Conservation (phyloP, 176 grass and related monocot species). For the Cenchrus purpureus region DNA sequence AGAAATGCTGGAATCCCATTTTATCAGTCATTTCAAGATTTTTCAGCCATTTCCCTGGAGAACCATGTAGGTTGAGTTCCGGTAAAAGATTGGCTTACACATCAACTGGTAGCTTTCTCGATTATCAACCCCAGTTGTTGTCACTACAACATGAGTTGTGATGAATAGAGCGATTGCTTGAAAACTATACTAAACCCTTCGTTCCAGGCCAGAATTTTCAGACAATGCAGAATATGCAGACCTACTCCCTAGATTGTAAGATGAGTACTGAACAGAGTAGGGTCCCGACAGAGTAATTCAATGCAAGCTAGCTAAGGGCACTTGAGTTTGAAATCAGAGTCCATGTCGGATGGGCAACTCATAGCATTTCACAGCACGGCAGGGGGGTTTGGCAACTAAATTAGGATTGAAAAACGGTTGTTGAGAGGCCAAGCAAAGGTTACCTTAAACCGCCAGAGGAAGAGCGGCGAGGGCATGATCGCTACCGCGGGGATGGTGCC, state of each 20-base stretch:
- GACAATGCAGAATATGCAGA: background rate
- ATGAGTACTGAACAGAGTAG: background rate
- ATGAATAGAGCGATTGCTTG: background rate
- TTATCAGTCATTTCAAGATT: background rate
- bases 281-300: background rate
- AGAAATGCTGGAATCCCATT: background rate
- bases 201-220: background rate
- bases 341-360: background rate
- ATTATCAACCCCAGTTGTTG: background rate
- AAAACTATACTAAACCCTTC: background rate
- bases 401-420: no score
- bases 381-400: background rate
- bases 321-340: background rate
- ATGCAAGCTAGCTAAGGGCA: background rate
- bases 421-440: background rate
- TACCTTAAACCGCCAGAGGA: conserved; percentile 94
- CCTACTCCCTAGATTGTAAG: background rate
- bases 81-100: background rate
- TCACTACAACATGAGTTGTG: background rate
- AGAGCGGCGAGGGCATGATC: conserved; percentile 84
- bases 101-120: background rate
- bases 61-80: background rate
- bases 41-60: background rate
- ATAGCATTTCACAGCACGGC: background rate
- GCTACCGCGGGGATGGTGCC: conserved; percentile 56